Conservation (phyloP, 139 green algal genomes). For the Picochlorum sp. region DNA sequence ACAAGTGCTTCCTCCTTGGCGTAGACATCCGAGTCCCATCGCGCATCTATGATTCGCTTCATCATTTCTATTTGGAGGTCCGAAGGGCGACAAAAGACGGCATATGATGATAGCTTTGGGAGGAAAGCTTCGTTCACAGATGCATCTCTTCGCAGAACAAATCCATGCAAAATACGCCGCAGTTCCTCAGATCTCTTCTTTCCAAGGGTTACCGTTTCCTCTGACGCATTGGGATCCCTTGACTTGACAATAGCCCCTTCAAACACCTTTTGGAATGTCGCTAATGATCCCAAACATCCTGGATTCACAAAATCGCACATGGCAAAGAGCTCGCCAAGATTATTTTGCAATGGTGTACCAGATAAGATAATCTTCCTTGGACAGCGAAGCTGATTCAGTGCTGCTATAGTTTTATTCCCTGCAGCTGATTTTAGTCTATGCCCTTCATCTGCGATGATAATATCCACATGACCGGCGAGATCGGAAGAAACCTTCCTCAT, state of each 20-base stretch:
- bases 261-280: constrained; percentile 64
- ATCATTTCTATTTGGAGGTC: constrained; percentile 53
- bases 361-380: constrained; percentile 65
- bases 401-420: constrained; percentile 78
- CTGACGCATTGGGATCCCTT: constrained; percentile 47
- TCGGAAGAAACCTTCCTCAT: constrained; percentile 42
- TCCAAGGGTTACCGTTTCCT: constrained; percentile 53
- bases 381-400: constrained; percentile 28
- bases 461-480: constrained; percentile 44
- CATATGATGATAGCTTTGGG: constrained; percentile 53
- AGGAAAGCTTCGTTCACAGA: constrained; percentile 64
- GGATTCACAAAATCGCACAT: constrained; percentile 57
- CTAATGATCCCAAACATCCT: constrained; percentile 46
- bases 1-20: constrained; percentile 36
- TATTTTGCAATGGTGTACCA: constrained; percentile 77
- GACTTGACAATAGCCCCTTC: constrained; percentile 50
- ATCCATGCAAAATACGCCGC: constrained; percentile 33
- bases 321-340: constrained; percentile 58
- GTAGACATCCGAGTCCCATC: constrained; percentile 10
- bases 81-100: constrained; percentile 59
- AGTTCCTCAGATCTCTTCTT: constrained; percentile 54
- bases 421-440: constrained; percentile 68
- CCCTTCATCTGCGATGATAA: constrained; percentile 80
- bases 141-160: constrained; percentile 64
- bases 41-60: constrained; percentile 34